A percentile compares a stretch with the other conserved stretches of the same genome.
Conservation (phyloP, 2,329 filamentous ascomycete genomes). For the Nothopassalora personata region DNA sequence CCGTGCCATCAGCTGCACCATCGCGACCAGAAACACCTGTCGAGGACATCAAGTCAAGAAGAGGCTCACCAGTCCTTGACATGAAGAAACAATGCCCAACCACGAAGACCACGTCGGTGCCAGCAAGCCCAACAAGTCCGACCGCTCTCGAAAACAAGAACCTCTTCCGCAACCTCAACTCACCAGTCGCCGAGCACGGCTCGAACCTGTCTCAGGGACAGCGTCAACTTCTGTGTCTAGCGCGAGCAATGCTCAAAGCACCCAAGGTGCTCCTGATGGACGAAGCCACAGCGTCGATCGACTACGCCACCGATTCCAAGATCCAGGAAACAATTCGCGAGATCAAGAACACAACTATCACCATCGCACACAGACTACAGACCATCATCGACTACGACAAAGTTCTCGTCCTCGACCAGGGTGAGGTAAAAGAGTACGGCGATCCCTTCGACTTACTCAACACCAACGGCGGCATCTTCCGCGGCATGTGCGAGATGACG, state of each 20-base stretch:
- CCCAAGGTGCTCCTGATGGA: constrained; percentile 98
- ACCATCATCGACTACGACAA: constrained; percentile 99
- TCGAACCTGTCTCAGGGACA: constrained; percentile 95
- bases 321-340: constrained; percentile 97
- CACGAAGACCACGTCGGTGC: constrained; percentile 32
- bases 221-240: constrained; percentile 87
- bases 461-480: constrained; percentile 62
- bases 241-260: constrained; percentile 82
- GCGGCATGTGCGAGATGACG: constrained; percentile 63
- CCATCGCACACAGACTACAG: constrained; percentile 89
- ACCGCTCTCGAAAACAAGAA: constrained; percentile 76
- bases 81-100: constrained; percentile 26
- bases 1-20: constrained; percentile 40
- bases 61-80: constrained; percentile 22
- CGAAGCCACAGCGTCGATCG: constrained; percentile 94
- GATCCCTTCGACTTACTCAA: constrained; percentile 77
- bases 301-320: constrained; percentile 91
- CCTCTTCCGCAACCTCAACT: constrained; percentile 81
- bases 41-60: constrained; percentile 14
- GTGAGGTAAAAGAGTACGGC: constrained; percentile 80
- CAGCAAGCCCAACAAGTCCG: constrained; percentile 33
- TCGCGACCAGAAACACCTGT: constrained; percentile 32
- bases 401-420: constrained; percentile 88
- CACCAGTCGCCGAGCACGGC: constrained; percentile 80
- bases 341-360: constrained; percentile 85